Base-by-base conservation (phyloP, 768 basidiomycete species). In the Collybia nuda region DNA sequence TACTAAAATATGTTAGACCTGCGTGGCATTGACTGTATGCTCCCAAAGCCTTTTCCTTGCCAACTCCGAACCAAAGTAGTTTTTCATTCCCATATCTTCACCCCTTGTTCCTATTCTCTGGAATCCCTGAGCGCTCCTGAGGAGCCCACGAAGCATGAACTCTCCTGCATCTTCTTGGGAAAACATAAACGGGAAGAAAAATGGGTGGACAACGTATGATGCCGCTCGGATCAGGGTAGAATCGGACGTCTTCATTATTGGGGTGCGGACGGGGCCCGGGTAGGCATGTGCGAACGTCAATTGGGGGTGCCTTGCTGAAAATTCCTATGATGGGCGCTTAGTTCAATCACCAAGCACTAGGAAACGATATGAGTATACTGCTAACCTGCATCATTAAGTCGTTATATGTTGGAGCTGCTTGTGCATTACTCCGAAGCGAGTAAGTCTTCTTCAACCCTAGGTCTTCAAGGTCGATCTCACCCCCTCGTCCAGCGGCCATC, bases 361-460 rank as follows among this genome's bases (percentile, higher is more conserved):
- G 4, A n/a, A n/a, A n/a, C n/a, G n/a, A 28, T 28, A 5, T 28
- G 5, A 23, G 2, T n/a, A n/a, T n/a, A n/a, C n/a, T n/a, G 49
- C 53, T 29, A 41, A 78, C 81, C 73, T 79, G 70, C 40, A 81
- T 55, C 77, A 79, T 78, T 15, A 79, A 55, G 58, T 82, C 80
- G 50, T 72, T 81, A 54, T 81, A 81, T 0, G 78, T 76, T 9
- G 71, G 64, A 0, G n/a, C n/a, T 26, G 24, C 24, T n/a, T 26
- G 24, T n/a, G 28, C 28, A 11, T 28, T 32, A 4, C 32, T 11
- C n/a, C n/a, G n/a, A 0, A 70, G 26, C 1, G 63, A 67, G 58
- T 68, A 82, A n/a, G 45, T 63, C 61, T 77, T 77, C 66, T 77
- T 77, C 56, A 82, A 59, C 0, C 72, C 78, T 15, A 83, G 65